Evolutionary conservation across 2,329 filamentous ascomycete species (phyloP).

Genomic region (Fusarium fracticaudum): DNA sequence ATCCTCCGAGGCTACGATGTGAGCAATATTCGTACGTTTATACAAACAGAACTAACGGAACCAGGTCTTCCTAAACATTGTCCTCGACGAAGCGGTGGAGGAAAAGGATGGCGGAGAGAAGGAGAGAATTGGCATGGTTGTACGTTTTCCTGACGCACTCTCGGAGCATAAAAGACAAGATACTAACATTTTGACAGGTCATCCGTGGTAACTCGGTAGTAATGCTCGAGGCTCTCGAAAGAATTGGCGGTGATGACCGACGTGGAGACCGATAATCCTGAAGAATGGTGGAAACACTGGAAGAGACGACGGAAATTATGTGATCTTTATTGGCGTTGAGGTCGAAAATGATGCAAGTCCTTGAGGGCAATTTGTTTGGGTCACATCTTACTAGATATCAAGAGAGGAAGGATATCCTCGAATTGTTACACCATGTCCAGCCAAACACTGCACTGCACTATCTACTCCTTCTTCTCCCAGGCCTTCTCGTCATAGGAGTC

Average conservation of each 20-base stretch:
- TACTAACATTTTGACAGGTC: conserved; percentile 65
- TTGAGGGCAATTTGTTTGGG: conserved; percentile 32
- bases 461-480: conserved; percentile 44
- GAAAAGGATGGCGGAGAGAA: conserved; percentile 94
- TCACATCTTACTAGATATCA: conserved; percentile 46
- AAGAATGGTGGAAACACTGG: not conserved
- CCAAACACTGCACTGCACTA: conserved; percentile 12
- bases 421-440: conserved; percentile 22
- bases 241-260: conserved; percentile 71
- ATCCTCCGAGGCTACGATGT: conserved; percentile 97
- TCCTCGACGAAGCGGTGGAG: conserved; percentile 95
- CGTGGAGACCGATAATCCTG: conserved; percentile 45
- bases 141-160: conserved; percentile 56
- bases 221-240: conserved; percentile 87
- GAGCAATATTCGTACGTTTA: conserved; percentile 46
- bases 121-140: conserved; percentile 89
- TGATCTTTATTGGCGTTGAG: conserved; percentile 49
- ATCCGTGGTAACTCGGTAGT: conserved; percentile 98
- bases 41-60: conserved; percentile 13
- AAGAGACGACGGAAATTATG: conserved; percentile 30
- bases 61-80: conserved; percentile 97
- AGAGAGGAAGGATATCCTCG: conserved; percentile 38
- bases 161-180: not conserved
- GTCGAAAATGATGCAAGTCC: conserved; percentile 44
- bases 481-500: conserved; percentile 59